Evolutionary conservation across 306 rosid genomes (phyloP), one percentile per base, ranked within the genome.

Genomic region (Vachellia collinsii): DNA sequence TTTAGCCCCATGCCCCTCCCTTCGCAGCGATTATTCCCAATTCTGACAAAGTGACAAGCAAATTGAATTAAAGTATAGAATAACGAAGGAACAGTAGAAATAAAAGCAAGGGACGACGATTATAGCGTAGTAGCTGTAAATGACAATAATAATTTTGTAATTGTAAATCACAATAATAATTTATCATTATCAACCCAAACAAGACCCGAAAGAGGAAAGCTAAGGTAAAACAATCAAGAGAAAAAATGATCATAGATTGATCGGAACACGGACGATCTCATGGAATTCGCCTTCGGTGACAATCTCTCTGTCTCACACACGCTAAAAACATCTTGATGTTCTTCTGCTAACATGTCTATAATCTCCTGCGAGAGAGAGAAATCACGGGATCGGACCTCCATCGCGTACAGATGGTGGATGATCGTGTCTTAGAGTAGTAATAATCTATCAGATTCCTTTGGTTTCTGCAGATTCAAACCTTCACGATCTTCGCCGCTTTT

Each of bases 401-500:
- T 61, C 80, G 51, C 81, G 10, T 11, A 47, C 44, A 80, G 65
- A 42, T 81, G 71, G 80, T 67, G 68, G 56, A 41, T 41, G 42
- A 19, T 37, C 65, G 72, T 44, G 61, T 77, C 14, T 58, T 47
- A 13, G 5, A 29, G 39, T 47, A 36, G 48, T 64, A 44, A 47
- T 19, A 76, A 50, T 71, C 50, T 68, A 58, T 54, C 62, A 71
- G 80, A 76, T 82, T 70, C 75, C 47, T 65, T 66, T 62, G 3
- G 48, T 23, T 68, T 82, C 82, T 80, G 83, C 81, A 73, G 44
- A 81, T 66, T 93, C 93, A 94, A 70, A 96, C 92, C 82, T 94
- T 88, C 41, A 93, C 89, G 80, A 96, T 92, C 88, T 96, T 96
- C 7, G 97, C 90, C 0, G 99, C 97, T 68, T 80, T 90, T 44